These are phyloP conservation scores for Silene noctiflora DNA, from an alignment of 179 eudicot species.

Conservation along the genomic window DNA sequence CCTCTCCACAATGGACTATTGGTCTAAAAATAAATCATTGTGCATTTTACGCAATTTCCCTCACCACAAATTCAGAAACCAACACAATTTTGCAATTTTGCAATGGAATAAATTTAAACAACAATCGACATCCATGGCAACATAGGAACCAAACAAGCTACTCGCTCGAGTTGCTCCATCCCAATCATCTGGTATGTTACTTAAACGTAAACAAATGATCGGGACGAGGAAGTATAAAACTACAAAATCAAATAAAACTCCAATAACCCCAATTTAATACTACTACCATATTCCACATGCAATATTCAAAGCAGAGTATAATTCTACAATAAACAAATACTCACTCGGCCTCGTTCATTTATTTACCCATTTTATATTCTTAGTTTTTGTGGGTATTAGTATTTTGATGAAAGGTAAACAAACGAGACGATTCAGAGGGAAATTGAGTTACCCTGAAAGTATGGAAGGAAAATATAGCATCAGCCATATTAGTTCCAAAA, in stretches of 20 bases:
- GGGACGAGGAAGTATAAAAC: neutral
- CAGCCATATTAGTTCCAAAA: slow-evolving; percentile 23
- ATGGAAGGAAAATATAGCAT: slow-evolving; percentile 29
- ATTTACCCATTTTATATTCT: neutral
- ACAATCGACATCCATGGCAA: neutral
- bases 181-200: no score
- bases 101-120: no score
- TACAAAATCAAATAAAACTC: neutral
- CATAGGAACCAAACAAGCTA: neutral
- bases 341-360: no score
- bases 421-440: no score
- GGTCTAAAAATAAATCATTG: no score
- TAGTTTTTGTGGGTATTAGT: no score
- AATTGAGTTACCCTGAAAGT: slow-evolving; percentile 26
- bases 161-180: no score
- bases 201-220: no score
- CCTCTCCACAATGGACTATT: no score
- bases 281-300: neutral
- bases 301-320: neutral
- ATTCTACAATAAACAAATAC: neutral
- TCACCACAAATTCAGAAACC: neutral
- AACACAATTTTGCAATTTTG: no score
- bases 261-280: neutral
- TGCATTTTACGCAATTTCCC: neutral
- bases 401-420: no score